Percentiles rank a stretch among this genome's conserved stretches.
Conservation (phyloP, 192 early-diverging fungal species). For the Powellomyces hirtus region DNA sequence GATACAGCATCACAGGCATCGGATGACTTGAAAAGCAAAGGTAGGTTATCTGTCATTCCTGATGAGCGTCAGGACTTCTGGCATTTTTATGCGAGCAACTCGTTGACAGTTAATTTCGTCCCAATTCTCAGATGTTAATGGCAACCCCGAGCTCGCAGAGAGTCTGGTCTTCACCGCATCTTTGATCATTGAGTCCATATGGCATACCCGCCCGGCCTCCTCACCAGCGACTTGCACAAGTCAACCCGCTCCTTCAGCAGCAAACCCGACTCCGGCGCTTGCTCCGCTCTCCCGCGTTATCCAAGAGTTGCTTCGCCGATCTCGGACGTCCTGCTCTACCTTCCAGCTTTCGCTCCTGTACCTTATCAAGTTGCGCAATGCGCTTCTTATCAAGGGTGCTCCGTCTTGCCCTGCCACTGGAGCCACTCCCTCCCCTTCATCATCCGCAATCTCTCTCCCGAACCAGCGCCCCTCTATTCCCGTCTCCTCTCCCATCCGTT, state of each 20-base stretch:
- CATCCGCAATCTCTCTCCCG: not conserved
- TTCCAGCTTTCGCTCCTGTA: constrained; percentile 77
- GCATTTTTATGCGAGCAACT: too few relatives aligned
- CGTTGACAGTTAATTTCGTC: too few relatives aligned
- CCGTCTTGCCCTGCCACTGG: not conserved
- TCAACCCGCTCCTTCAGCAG: not conserved
- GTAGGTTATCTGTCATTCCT: too few relatives aligned
- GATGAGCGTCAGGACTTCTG: too few relatives aligned
- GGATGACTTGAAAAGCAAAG: too few relatives aligned
- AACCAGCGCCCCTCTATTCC: not conserved
- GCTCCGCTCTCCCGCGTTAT: constrained; percentile 67
- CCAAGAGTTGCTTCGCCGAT: constrained; percentile 72
- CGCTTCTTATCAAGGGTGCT: not conserved
- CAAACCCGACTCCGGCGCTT: constrained; percentile 9
- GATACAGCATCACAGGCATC: too few relatives aligned
- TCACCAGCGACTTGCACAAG: not conserved
- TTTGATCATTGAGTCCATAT: constrained; percentile 62
- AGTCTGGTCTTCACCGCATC: constrained; percentile 53
- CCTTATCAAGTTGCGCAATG: constrained; percentile 56
- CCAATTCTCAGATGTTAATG: too few relatives aligned
- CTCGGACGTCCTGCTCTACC: constrained; percentile 73
- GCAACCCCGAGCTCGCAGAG: constrained; percentile 33
- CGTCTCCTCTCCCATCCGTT: constrained; percentile 40
- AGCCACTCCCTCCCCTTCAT: not conserved
- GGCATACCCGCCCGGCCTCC: not conserved